Evolutionary conservation across 2,329 filamentous ascomycete genomes (phyloP), one percentile per base, ranked within the genome.

Genomic region (Paracorniculantispora psalliotae): DNA sequence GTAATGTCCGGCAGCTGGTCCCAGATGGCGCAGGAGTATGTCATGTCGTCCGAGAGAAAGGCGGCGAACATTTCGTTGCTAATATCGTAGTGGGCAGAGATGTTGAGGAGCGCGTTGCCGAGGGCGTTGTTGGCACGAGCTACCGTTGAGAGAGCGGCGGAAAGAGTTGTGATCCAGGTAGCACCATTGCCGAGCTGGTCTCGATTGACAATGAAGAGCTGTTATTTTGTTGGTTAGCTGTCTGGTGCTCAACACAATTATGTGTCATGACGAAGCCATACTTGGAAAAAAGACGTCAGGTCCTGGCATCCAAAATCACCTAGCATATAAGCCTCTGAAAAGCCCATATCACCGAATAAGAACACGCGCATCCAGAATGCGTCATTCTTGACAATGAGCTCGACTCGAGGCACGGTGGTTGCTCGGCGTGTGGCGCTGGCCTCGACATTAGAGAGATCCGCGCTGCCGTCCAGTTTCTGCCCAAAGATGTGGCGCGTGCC

Each of bases 1-100:
- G 25, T 25, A 3, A 28, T 33, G 1, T 61, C 39, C 23, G 8
- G 5, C 3, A 33, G 33, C 4, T n/a, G 46, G 12, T 55, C 55
- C 86, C 87, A 89, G 52, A 89, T 84, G 2, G 87, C 83, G 67
- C 87, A 89, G 0, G 86, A 89, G 66, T 90, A 90, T 4, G 87
- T 90, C 87, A 91, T 90, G 67, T 90, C 88, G n/a, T 82, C 78
- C 0, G 86, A 89, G 28, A 90, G 76, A 64, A 90, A 90, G 0
- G 87, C 85, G 6, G 86, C 84, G 65, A 91, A 90, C 85, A 90
- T 89, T 60, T 86, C 84, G 67, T 91, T 91, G 63, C 83, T 86
- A 62, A 90, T 88, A 66, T 91, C 88, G 69, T 91, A 91, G 64
- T 91, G 88, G 4, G 87, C 86, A 2, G 81, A 81, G 55, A 89